These are phyloP conservation scores for Suillus hirtellus DNA, from an alignment of 768 basidiomycete genomes.

Conservation along the genomic window DNA sequence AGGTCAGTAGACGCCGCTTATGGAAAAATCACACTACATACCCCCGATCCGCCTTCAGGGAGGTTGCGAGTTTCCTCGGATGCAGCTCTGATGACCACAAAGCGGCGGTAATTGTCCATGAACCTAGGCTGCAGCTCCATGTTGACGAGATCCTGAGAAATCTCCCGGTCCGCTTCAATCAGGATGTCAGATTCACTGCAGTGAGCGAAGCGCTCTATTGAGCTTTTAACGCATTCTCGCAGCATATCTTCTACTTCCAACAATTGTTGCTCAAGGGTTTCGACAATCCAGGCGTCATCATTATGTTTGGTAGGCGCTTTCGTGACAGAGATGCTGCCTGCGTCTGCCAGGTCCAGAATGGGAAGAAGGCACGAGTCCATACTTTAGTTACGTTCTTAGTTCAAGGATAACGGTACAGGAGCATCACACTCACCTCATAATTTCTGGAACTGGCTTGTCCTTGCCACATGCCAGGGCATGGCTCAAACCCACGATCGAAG, in stretches of 20 bases:
- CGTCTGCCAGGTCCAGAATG: constrained; percentile 40
- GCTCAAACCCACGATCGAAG: constrained; percentile 57
- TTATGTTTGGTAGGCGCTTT: constrained; percentile 44
- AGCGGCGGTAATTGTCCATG: constrained; percentile 64
- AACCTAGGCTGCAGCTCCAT: constrained; percentile 67
- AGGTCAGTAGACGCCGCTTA: constrained; percentile 10
- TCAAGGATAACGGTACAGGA: not conserved
- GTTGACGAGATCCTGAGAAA: constrained; percentile 47
- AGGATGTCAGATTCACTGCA: constrained; percentile 38
- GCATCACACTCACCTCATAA: not conserved
- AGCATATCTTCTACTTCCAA: constrained; percentile 39
- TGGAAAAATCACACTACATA: constrained; percentile 35
- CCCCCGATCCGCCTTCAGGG: constrained; percentile 34
- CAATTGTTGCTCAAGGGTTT: not conserved
- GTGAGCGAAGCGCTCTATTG: constrained; percentile 22
- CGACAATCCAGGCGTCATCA: constrained; percentile 23
- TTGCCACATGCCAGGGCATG: constrained; percentile 17
- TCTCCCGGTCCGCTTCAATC: constrained; percentile 41
- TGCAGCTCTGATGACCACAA: constrained; percentile 53
- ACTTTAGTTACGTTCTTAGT: constrained; percentile 6
- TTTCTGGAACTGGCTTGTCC: constrained; percentile 13
- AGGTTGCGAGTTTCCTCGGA: constrained; percentile 25
- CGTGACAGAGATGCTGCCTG: constrained; percentile 56
- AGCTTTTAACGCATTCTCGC: constrained; percentile 36
- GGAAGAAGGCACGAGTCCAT: constrained; percentile 17